Conservation (phyloP, 2,329 filamentous ascomycete species). For the Cadophora luteo-olivacea region DNA sequence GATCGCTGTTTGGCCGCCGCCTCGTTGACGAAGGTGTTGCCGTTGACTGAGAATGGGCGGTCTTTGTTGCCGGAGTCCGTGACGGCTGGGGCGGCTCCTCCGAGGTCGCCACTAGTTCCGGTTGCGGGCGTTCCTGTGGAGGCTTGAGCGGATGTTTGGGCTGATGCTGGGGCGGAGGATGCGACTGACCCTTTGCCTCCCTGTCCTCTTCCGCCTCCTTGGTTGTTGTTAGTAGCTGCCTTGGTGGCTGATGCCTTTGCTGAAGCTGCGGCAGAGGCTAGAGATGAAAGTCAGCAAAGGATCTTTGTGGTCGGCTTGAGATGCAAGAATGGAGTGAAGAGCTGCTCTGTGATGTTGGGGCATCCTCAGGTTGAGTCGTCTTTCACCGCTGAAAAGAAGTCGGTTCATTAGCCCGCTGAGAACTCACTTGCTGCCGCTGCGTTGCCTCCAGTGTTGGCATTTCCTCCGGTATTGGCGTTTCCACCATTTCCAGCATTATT, state of each 20-base stretch:
- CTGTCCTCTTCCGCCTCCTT: neutral
- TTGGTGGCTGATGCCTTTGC: conserved; percentile 1
- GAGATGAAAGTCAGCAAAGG: neutral
- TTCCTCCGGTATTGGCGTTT: conserved; percentile 10
- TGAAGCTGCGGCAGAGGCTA: conserved; percentile 3
- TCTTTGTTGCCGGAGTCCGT: conserved; percentile 49
- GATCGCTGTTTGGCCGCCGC: conserved; percentile 60
- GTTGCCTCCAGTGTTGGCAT: conserved; percentile 1
- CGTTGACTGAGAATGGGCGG: conserved; percentile 60
- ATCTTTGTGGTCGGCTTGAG: too few relatives aligned
- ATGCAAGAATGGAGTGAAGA: neutral
- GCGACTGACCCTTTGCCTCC: conserved; percentile 5
- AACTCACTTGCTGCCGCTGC: conserved; percentile 15
- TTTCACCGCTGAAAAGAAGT: neutral
- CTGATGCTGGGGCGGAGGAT: neutral
- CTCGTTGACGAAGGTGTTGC: conserved; percentile 61
- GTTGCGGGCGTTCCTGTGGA: conserved; percentile 44
- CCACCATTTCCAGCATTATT: neutral
- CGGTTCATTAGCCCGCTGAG: neutral
- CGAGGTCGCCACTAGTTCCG: conserved; percentile 44
- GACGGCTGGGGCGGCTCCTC: conserved; percentile 56
- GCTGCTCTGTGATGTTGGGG: conserved; percentile 8
- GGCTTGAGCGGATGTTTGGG: conserved; percentile 33
- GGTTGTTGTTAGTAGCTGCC: conserved; percentile 8
- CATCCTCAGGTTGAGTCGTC: conserved; percentile 7